Evolutionary conservation across 345 rosid genomes (phyloP), one percentile per base, ranked within the genome.

Genomic region (Pugionium cornutum): DNA sequence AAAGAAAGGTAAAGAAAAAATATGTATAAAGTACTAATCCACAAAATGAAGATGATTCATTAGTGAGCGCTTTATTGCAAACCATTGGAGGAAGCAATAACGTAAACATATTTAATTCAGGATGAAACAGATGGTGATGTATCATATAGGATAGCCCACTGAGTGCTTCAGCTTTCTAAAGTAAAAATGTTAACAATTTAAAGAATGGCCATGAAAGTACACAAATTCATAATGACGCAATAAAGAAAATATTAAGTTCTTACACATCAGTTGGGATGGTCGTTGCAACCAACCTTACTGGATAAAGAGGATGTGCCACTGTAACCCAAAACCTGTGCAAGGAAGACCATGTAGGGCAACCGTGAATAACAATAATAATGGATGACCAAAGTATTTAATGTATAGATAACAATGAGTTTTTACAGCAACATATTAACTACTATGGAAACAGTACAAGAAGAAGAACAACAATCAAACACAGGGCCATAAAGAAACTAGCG

Each of bases 241-340:
- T 26, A 64, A 10, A 8, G 25, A 42, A 25, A 49, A 18, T 52
- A 60, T 4, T 8, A 50, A 70, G 37, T 50, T 81, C 36, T 3
- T 34, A 34, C 36, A 3, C 36, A 34, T 5, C 5, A 2, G 5
- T 34, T 34, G 3, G 36, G 36, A 34, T 34, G 36, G 36, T 5
- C 3, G 36, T 34, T 34, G 36, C 5, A 34, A 5, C 5, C 36
- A 34, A 34, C 36, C 5, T 34, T 5, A 34, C 36, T 34, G 36
- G 36, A 34, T 3, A 34, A 34, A 40, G 44, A 31, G 94, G 96
- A 73, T 89, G 86, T 40, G 79, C 79, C 68, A 83, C 55, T n/a
- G 91, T 62, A 67, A 79, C 77, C 89, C 79, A 89, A 75, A 91
- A 95, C 54, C 98, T 95, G 86, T 41, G 75, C n/a, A 77, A 43